These are phyloP conservation scores for Chalciporus piperatus DNA, from an alignment of 768 basidiomycete genomes.

Conservation along the genomic window DNA sequence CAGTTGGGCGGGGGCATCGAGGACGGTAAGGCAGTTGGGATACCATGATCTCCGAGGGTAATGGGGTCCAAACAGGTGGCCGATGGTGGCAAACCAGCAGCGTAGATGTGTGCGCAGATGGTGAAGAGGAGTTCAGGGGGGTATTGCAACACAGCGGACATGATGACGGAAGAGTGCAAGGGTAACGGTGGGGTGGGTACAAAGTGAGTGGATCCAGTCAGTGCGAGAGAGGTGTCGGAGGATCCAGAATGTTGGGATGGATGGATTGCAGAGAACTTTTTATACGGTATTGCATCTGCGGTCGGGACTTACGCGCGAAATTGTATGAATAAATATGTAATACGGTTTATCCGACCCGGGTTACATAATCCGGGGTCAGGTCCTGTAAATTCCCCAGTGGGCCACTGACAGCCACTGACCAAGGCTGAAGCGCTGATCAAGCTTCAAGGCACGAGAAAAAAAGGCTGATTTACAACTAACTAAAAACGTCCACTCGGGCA, in stretches of 20 bases:
- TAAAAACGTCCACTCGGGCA: neutral
- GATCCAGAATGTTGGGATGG: neutral
- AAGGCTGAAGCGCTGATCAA: no score
- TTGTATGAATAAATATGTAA: neutral
- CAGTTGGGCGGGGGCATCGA: slow-evolving; percentile 70
- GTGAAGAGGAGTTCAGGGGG: slow-evolving; percentile 71
- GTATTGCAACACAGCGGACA: slow-evolving; percentile 41
- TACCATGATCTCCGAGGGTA: slow-evolving; percentile 38
- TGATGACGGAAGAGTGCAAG: slow-evolving; percentile 7
- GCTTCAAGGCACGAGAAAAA: neutral
- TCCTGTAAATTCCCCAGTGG: no score
- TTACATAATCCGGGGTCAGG: neutral
- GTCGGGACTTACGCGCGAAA: neutral
- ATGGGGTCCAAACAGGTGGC: slow-evolving; percentile 70
- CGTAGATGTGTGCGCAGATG: slow-evolving; percentile 72
- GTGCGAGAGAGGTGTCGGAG: neutral
- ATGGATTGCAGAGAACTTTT: neutral
- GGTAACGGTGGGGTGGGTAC: slow-evolving; percentile 4
- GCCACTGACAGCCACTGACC: no score
- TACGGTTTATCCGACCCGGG: neutral
- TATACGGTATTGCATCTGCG: neutral
- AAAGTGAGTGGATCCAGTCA: neutral
- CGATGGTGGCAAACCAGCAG: slow-evolving; percentile 54
- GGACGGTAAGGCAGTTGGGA: slow-evolving; percentile 66
- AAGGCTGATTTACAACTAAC: neutral